phyloP scores from a whole-genome alignment of 768 basidiomycete genomes.

The Lyophyllum decastes region DNA sequence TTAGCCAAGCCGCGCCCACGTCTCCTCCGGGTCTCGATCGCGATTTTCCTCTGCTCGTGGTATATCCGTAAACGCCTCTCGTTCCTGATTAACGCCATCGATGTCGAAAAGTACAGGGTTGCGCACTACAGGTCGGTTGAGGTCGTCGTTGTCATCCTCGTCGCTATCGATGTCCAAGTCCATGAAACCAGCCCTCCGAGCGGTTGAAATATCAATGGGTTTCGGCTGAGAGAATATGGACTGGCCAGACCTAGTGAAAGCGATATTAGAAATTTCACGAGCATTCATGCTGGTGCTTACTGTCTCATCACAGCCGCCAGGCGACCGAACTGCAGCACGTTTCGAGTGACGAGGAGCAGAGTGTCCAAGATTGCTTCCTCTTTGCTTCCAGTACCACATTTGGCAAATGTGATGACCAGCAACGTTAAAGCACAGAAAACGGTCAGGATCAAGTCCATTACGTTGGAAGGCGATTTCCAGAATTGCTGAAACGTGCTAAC shows the following conservation, averaged over 20 bases:
- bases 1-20: constrained; percentile 71
- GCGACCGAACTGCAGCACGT: constrained; percentile 89
- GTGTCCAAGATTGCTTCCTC: constrained; percentile 96
- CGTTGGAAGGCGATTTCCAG: constrained; percentile 92
- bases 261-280: background rate
- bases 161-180: constrained; percentile 75
- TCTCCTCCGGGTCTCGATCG: constrained; percentile 65
- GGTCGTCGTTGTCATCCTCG: constrained; percentile 59
- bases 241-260: constrained; percentile 68
- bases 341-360: constrained; percentile 86
- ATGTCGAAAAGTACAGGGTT: constrained; percentile 67
- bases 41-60: constrained; percentile 59
- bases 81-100: constrained; percentile 20
- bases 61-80: constrained; percentile 51
- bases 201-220: constrained; percentile 79
- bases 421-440: constrained; percentile 88
- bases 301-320: constrained; percentile 93
- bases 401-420: constrained; percentile 84
- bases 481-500: constrained; percentile 69
- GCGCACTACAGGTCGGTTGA: constrained; percentile 57
- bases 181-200: constrained; percentile 67
- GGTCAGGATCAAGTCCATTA: constrained; percentile 87
- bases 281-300: constrained; percentile 47
- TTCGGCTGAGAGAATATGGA: constrained; percentile 87
- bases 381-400: constrained; percentile 79